Percentiles rank a stretch among this genome's conserved stretches.
Evolutionary conservation across 305 asterid species (phyloP).

Genomic region (Fraxinus latifolia): DNA sequence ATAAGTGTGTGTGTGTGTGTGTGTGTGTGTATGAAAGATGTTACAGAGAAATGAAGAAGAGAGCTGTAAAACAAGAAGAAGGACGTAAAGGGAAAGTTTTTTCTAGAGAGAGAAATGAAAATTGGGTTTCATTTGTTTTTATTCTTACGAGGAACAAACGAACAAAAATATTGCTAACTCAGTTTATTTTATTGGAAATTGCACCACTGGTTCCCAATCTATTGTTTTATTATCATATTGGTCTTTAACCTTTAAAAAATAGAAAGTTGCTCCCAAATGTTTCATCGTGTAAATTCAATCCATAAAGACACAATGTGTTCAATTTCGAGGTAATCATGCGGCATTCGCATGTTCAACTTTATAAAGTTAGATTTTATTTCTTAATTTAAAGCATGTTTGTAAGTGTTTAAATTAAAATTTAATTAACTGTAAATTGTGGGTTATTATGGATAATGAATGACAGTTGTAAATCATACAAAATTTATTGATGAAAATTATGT

Average conservation of each 20-base stretch:
- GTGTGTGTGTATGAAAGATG: neutral
- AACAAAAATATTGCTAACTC: neutral
- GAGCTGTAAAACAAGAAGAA: neutral
- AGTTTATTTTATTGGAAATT: neutral
- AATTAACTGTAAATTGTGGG: neutral
- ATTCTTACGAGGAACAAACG: neutral
- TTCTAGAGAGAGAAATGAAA: neutral
- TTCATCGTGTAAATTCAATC: neutral
- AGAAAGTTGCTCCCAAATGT: neutral
- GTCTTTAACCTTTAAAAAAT: neutral
- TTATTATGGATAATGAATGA: neutral
- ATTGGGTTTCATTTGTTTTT: neutral
- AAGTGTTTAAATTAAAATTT: neutral
- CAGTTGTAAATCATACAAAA: neutral
- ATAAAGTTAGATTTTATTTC: neutral
- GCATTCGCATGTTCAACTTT: neutral
- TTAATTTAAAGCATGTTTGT: neutral
- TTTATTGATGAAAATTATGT: neutral
- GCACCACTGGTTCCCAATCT: neutral
- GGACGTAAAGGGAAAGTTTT: neutral
- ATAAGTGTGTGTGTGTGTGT: neutral
- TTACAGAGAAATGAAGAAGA: neutral
- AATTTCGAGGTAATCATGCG: neutral
- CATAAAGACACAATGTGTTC: neutral
- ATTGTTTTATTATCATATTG: neutral